Conservation (phyloP, 2,329 filamentous ascomycete species). For the Botryotinia convoluta region DNA sequence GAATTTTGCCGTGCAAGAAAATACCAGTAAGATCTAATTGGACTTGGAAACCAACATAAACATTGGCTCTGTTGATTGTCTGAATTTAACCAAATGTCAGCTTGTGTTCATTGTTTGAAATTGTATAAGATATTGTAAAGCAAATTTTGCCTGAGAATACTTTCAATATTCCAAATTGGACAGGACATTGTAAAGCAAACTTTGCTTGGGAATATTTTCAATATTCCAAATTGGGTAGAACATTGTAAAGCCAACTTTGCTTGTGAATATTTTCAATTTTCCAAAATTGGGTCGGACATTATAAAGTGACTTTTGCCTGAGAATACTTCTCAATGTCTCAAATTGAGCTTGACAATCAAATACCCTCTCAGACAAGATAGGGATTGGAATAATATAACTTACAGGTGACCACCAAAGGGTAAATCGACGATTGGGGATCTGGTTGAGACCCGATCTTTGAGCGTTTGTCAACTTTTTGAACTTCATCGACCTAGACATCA, state of each 20-base stretch:
- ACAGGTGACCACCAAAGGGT: slow-evolving; percentile 97
- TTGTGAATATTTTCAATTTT: no score
- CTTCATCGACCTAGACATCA: slow-evolving; percentile 62
- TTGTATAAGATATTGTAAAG: neutral
- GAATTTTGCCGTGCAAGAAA: slow-evolving; percentile 98
- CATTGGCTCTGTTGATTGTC: slow-evolving; percentile 91
- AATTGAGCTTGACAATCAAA: neutral
- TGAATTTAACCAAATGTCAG: slow-evolving; percentile 40
- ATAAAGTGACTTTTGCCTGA: neutral
- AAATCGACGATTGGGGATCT: slow-evolving; percentile 98
- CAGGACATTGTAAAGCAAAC: neutral
- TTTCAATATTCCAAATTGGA: neutral
- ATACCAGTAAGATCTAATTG: slow-evolving; percentile 97
- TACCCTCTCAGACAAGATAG: neutral
- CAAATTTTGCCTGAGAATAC: neutral
- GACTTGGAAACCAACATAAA: slow-evolving; percentile 99
- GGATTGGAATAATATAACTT: slow-evolving; percentile 61
- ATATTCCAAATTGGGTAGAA: neutral
- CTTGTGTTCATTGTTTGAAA: neutral
- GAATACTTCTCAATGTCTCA: neutral
- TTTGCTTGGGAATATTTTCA: neutral
- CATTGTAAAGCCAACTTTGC: no score
- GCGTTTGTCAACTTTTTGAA: slow-evolving; percentile 99
- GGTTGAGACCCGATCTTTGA: slow-evolving; percentile 92
- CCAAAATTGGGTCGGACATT: neutral